Evolutionary conservation across 768 basidiomycete genomes (phyloP).

Genomic region (Termitomyces sp.): DNA sequence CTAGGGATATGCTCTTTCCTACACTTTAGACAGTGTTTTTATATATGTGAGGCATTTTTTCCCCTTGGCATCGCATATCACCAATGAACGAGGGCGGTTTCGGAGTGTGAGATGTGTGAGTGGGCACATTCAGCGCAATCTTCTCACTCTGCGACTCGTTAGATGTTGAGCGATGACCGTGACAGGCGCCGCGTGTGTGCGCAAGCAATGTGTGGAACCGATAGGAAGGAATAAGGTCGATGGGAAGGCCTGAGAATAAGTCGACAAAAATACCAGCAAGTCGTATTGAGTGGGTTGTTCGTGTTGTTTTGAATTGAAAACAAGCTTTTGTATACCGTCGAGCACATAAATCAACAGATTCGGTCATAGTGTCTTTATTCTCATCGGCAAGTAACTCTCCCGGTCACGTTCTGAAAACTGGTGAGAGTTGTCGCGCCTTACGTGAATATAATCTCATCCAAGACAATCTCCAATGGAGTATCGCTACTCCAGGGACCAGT

Average conservation of each 20-base stretch:
- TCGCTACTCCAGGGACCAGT: neutral
- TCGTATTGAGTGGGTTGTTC: slow-evolving; percentile 12
- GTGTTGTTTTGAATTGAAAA: slow-evolving; percentile 4
- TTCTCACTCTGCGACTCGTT: slow-evolving; percentile 10
- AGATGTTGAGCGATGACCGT: neutral
- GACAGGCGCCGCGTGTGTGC: slow-evolving; percentile 2
- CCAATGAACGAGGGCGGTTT: slow-evolving; percentile 13
- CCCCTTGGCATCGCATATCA: neutral
- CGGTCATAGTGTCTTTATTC: neutral
- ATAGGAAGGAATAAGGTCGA: slow-evolving; percentile 1
- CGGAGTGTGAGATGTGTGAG: slow-evolving; percentile 11
- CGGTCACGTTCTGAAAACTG: neutral
- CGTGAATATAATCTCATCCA: neutral
- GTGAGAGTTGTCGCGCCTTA: neutral
- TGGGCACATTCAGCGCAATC: neutral
- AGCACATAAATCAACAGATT: neutral
- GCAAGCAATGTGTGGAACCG: neutral
- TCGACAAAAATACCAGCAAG: slow-evolving; percentile 15
- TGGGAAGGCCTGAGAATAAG: slow-evolving; percentile 1
- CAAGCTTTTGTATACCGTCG: neutral
- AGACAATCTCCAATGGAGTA: neutral
- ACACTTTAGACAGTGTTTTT: neutral
- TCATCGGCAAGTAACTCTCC: neutral
- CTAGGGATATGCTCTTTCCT: neutral
- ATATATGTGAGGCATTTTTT: slow-evolving; percentile 18